A percentile compares a stretch with the other conserved stretches of the same genome.
phyloP scores from a whole-genome alignment of 116 monocot species.

The Iris pallida region DNA sequence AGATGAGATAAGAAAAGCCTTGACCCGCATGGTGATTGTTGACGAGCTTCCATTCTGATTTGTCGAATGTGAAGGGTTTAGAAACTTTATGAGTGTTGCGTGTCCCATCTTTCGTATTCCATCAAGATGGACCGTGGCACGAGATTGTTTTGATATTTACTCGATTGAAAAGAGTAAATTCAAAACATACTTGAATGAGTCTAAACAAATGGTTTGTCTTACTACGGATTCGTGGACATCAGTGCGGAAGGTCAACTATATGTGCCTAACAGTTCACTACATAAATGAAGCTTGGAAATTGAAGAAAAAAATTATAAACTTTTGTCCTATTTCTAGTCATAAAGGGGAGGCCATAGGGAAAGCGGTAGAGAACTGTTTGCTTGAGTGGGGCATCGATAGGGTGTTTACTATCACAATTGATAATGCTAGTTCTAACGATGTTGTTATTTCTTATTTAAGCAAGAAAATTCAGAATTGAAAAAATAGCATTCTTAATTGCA shows the following conservation, averaged over 20 bases:
- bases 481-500: not conserved
- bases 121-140: not conserved
- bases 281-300: not conserved
- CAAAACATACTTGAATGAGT: not conserved
- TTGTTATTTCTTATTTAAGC: not conserved
- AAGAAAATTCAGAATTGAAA: not conserved
- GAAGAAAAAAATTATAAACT: not conserved
- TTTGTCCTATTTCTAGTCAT: not conserved
- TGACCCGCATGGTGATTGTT: no score
- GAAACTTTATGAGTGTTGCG: no score
- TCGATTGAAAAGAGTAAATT: not conserved
- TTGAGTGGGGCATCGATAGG: not conserved
- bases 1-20: no score
- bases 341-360: not conserved
- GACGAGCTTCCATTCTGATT: no score
- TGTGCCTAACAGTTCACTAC: not conserved
- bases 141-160: conserved; percentile 10
- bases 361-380: not conserved
- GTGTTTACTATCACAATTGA: not conserved
- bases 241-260: not conserved
- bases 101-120: no score
- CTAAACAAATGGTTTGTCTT: not conserved
- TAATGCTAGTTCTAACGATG: conserved; percentile 3
- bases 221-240: not conserved
- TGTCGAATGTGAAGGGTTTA: no score